A percentile compares a stretch with the other conserved stretches of the same genome.
Conservation (phyloP, 495 filamentous ascomycete genomes). For the Hypoxylon cercidicola region DNA sequence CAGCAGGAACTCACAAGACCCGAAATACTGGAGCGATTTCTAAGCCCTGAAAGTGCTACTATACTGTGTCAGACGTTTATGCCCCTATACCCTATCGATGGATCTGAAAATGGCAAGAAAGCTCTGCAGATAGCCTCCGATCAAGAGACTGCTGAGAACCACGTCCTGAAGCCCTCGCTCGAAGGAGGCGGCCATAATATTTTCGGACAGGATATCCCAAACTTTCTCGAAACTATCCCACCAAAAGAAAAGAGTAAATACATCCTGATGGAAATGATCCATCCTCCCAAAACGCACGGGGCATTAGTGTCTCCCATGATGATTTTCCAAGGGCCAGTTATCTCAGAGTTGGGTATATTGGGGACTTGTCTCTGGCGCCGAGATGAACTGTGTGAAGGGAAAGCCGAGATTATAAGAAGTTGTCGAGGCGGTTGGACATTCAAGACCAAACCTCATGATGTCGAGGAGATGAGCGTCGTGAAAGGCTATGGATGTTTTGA, state of each 20-base stretch:
- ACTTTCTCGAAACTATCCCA: slow-evolving; percentile 66
- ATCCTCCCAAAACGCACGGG: slow-evolving; percentile 70
- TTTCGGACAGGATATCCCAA: slow-evolving; percentile 75
- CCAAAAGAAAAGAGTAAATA: slow-evolving; percentile 70
- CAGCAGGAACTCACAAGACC: slow-evolving; percentile 79
- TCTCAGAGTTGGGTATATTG: slow-evolving; percentile 78
- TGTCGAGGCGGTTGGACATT: slow-evolving; percentile 75
- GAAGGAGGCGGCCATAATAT: slow-evolving; percentile 85
- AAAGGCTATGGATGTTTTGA: slow-evolving; percentile 82
- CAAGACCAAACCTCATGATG: slow-evolving; percentile 76
- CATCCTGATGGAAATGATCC: slow-evolving; percentile 83
- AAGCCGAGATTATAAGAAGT: slow-evolving; percentile 63
- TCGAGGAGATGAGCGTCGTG: slow-evolving; percentile 83
- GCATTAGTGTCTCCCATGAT: slow-evolving; percentile 73
- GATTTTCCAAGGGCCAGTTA: slow-evolving; percentile 69
- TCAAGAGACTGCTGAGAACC: slow-evolving; percentile 61
- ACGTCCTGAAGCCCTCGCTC: slow-evolving; percentile 81
- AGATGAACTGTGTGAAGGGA: slow-evolving; percentile 32
- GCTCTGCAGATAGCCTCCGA: slow-evolving; percentile 69
- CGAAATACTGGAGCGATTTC: slow-evolving; percentile 68
- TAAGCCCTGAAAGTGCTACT: slow-evolving; percentile 51
- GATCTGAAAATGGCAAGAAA: slow-evolving; percentile 63
- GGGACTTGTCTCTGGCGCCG: slow-evolving; percentile 75
- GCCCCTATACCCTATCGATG: slow-evolving; percentile 74
- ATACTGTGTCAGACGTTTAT: slow-evolving; percentile 72